Base-by-base conservation (phyloP, 192 early-diverging fungal genomes). In the Coemansia sp. region DNA sequence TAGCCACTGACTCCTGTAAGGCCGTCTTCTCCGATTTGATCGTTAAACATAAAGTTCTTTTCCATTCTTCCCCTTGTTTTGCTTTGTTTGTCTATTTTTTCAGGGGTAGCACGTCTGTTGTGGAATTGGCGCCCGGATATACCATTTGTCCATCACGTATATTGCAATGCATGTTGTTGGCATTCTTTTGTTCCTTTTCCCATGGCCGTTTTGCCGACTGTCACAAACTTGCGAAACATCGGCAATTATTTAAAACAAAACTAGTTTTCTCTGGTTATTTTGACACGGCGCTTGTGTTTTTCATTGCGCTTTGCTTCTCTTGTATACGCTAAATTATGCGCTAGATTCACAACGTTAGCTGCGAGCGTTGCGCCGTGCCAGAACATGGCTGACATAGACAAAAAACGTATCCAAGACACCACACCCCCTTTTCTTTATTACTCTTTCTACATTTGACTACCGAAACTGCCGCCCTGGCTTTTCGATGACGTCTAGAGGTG, bases 61-160 rank as follows among this genome's bases (percentile, higher is more conserved):
- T 3, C 12, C 12, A 7, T 14, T 14, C 42, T 45, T 45, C 12
- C 10, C 42, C 16, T 11, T 45, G 3, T 3, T 11, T 45, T 45
- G 12, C 10, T 14, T 45, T n/a, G n/a, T n/a, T n/a, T n/a, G n/a
- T n/a, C n/a, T 45, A 4, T 38, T 45, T 45, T 45, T 45, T 45
- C 42, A 45, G 42, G 42, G 42, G 42, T 45, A 45, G 42, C 42
- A 45, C 8, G 42, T 7, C 12, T 5, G 2, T 7, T 11, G 10
- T 45, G n/a, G 28, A 56, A 56, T 56, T 56, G 30, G 54, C 54
- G 54, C 54, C 17, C 54, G 54, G 54, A 31, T 32, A 56, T 56
- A 56, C 54, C 32, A 31, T 56, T 33, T 56, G 14, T 11, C 54
- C 32, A 10, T 29, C 11, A 25, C 51, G 51, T 25, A 54, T 52